Evolutionary conservation across 345 rosid genomes (phyloP), one percentile per base, ranked within the genome.

Genomic region (Adansonia digitata): DNA sequence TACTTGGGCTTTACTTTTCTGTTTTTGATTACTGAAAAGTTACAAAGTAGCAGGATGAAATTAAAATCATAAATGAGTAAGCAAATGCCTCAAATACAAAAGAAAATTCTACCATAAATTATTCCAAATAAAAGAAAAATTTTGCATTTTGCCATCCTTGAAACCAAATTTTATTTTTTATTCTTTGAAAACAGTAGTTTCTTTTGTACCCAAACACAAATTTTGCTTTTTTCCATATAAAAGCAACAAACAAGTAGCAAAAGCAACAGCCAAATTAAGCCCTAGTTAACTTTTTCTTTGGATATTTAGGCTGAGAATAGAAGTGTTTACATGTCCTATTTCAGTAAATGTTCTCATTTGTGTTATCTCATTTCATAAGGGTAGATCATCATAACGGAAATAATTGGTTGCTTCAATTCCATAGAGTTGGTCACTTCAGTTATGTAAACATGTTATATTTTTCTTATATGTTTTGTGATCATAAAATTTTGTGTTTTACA

Each of bases 401-500:
- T 52, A n/a, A 71, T 5, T 51, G 43, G 8, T n/a, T 34, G 31
- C 27, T 52, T 37, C 20, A 9, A 59, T 42, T 57, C 39, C 26
- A 66, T 5, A 20, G 20, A 74, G 35, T 45, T 62, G 45, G 61
- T 61, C 13, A 56, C 34, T 74, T 40, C 31, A 8, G 9, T 62
- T 66, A 59, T 76, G 48, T 51, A n/a, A 46, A 46, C 26, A 27
- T 57, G 34, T 39, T 34, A 22, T 7, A 2, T 43, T 26, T 66
- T 45, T 74, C 34, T 22, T 62, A 14, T 43, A 31, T 51, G 34
- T 61, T 71, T 63, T 51, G 29, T 60, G 24, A 51, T 65, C 39
- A 45, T 65, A 29, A 29, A 71, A 31, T 46, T 62, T 75, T 60
- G 9, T 67, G 31, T 78, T 83, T 71, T 78, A 71, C 89, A 92